Conservation (phyloP, 2,329 filamentous ascomycete species). For the Myrmaecium sp. region DNA sequence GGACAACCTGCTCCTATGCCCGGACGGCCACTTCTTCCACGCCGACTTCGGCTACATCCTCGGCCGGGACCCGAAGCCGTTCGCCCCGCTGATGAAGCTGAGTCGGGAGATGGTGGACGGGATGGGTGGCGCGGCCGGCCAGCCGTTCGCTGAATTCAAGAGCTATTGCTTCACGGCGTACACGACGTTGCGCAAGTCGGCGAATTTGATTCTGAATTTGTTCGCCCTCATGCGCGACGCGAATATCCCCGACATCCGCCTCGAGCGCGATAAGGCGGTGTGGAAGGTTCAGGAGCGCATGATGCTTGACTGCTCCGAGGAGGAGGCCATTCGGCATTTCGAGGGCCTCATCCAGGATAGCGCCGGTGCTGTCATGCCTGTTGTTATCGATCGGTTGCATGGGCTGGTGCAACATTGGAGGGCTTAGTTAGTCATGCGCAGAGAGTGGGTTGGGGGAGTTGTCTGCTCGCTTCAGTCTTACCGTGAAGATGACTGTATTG, state of each 20-base stretch:
- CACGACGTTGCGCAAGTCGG: slow-evolving; percentile 74
- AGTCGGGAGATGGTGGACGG: slow-evolving; percentile 97
- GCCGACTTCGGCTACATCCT: slow-evolving; percentile 98
- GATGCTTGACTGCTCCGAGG: slow-evolving; percentile 77
- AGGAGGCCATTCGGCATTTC: slow-evolving; percentile 78
- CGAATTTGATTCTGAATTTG: slow-evolving; percentile 80
- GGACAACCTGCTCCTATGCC: slow-evolving; percentile 82
- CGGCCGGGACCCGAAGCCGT: slow-evolving; percentile 90
- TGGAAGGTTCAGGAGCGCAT: slow-evolving; percentile 91
- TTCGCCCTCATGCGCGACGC: slow-evolving; percentile 97
- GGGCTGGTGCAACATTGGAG: slow-evolving; percentile 84
- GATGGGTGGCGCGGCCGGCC: slow-evolving; percentile 73
- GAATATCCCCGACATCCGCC: slow-evolving; percentile 85
- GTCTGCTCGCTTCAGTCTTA: too few relatives aligned
- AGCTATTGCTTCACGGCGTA: slow-evolving; percentile 95
- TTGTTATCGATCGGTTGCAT: slow-evolving; percentile 89
- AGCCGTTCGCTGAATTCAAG: slow-evolving; percentile 77
- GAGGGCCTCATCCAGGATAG: slow-evolving; percentile 84
- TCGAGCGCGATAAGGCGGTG: slow-evolving; percentile 86
- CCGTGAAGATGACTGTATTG: too few relatives aligned
- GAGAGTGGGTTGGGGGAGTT: too few relatives aligned
- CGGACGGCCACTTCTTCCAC: slow-evolving; percentile 91
- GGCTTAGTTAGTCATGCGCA: slow-evolving; percentile 22
- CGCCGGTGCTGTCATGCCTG: slow-evolving; percentile 73
- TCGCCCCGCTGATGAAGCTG: slow-evolving; percentile 92